Evolutionary conservation across 2,329 filamentous ascomycete genomes (phyloP), one percentile per base, ranked within the genome.

Genomic region (Cladosporium sp.): DNA sequence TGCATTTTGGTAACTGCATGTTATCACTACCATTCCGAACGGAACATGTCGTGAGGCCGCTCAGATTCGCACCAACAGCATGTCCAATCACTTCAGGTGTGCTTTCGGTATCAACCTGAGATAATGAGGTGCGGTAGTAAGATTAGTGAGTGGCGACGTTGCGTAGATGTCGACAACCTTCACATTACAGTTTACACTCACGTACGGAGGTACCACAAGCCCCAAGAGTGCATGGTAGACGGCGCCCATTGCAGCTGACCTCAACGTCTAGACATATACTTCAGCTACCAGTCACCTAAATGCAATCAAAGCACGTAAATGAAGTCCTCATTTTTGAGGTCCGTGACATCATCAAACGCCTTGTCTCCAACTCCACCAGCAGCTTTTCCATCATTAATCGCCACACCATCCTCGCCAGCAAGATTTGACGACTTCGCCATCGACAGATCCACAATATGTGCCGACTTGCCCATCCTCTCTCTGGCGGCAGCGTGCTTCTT

Each of bases 311-410:
- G 86, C 2, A 88, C 81, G 74, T 86, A 89, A 7, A 88, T 80
- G 70, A 89, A 89, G 67, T 89, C 86, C 71, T 89, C 86, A 67
- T 89, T 89, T 75, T 84, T 78, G 70, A 85, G 74, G 72, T 89
- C 86, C 18, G 86, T 88, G 21, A 84, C 75, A 72, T 90, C 87
- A 59, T 84, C 83, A 71, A 86, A 85, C 1, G 83, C 81, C 68
- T 83, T 81, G 29, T 85, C 81, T 0, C 82, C 79, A 12, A 74
- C 72, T 3, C 69, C 71, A 26, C 67, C 69, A 1, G 67, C 68
- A 31, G 40, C 76, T 14, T 76, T 72, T 37, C 78, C 76, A 65
- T 72, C 73, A 23, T 70, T 73, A 23, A 73, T 60, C 33, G 70
- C 33, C 62, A 67, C 53, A 67, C 69, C 72, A 11, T 74, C 76